A percentile compares a stretch with the other conserved stretches of the same genome.
phyloP scores from a whole-genome alignment of 2,329 filamentous ascomycete genomes.

The Chaetomiaceae sp. region DNA sequence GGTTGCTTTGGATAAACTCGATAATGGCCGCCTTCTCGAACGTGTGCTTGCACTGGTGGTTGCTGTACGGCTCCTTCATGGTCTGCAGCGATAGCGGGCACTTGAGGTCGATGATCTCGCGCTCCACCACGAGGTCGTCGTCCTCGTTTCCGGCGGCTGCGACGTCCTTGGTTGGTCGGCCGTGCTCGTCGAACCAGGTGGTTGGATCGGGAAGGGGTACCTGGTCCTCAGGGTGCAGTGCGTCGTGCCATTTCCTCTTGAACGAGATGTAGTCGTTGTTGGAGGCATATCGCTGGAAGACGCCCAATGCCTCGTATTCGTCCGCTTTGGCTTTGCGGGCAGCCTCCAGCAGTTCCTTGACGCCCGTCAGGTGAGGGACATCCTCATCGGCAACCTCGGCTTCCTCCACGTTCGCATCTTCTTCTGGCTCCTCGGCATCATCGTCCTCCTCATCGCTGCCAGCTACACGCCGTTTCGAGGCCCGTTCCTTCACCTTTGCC shows the following conservation, averaged over 20 bases:
- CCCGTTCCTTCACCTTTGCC: conserved; percentile 16
- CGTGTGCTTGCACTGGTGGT: conserved; percentile 62
- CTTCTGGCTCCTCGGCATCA: conserved; percentile 13
- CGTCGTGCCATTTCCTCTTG: conserved; percentile 54
- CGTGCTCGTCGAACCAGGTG: conserved; percentile 49
- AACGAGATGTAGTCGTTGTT: conserved; percentile 58
- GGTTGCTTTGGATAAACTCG: conserved; percentile 41
- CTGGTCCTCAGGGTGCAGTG: conserved; percentile 44
- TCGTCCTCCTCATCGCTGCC: conserved; percentile 19
- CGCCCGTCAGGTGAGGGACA: conserved; percentile 27
- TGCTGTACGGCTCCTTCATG: conserved; percentile 63
- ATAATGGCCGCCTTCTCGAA: conserved; percentile 64
- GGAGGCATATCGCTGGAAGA: conserved; percentile 46
- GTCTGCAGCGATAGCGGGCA: conserved; percentile 64
- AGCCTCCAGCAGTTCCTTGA: conserved; percentile 33
- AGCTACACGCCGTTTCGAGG: conserved; percentile 3
- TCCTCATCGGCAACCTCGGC: conserved; percentile 25
- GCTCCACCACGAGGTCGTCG: conserved; percentile 63
- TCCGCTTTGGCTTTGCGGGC: conserved; percentile 34
- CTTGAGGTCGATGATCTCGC: conserved; percentile 59
- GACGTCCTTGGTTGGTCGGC: conserved; percentile 35
- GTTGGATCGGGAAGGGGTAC: conserved; percentile 49
- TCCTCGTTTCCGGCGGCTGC: conserved; percentile 42
- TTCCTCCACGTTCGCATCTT: conserved; percentile 28
- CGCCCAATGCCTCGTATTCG: conserved; percentile 40